phyloP scores from a whole-genome alignment of 2,329 filamentous ascomycete species.

The Colletotrichum cordylinicola region DNA sequence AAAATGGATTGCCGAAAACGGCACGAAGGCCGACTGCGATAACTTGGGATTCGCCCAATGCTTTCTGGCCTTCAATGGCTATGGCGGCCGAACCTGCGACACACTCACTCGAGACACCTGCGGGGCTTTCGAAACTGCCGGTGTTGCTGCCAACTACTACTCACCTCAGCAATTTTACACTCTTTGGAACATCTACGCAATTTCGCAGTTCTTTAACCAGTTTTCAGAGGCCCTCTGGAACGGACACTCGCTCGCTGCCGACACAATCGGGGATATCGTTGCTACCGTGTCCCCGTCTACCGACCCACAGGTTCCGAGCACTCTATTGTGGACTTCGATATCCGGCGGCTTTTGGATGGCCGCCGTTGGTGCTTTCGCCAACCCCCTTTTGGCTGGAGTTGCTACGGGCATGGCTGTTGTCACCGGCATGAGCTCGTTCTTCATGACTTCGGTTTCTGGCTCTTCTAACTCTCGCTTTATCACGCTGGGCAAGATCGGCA shows the following conservation, averaged over 20 bases:
- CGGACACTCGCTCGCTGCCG: conserved; percentile 27
- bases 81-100: conserved; percentile 29
- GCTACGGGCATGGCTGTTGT: conserved; percentile 16
- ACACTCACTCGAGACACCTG: conserved; percentile 29
- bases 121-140: conserved; percentile 20
- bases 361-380: conserved; percentile 17
- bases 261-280: conserved; percentile 30
- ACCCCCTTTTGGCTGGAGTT: conserved; percentile 12
- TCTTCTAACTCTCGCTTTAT: conserved; percentile 29
- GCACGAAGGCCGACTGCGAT: conserved; percentile 28
- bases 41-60: conserved; percentile 31
- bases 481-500: conserved; percentile 29
- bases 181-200: conserved; percentile 32
- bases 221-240: conserved; percentile 30
- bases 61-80: conserved; percentile 30
- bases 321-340: conserved; percentile 25
- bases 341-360: conserved; percentile 25
- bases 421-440: conserved; percentile 7
- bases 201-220: conserved; percentile 34
- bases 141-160: conserved; percentile 23
- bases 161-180: conserved; percentile 31
- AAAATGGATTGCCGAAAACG: conserved; percentile 29
- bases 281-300: conserved; percentile 28
- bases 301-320: conserved; percentile 22
- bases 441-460: conserved; percentile 5